These are phyloP conservation scores for Globisporangium nagaii DNA, from an alignment of 352 stramenopile species.

Conservation along the genomic window DNA sequence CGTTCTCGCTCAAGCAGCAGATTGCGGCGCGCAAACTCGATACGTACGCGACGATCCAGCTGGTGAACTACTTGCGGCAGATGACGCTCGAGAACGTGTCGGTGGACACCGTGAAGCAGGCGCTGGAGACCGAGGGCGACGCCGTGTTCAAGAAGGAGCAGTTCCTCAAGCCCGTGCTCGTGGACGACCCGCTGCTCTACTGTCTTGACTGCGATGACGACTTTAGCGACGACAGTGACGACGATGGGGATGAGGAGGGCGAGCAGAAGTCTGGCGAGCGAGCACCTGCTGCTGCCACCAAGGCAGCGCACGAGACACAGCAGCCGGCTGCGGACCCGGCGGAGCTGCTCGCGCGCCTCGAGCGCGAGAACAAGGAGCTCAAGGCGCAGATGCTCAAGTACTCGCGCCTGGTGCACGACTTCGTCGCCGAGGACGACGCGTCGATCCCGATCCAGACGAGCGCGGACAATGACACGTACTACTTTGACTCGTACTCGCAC, in stretches of 20 bases:
- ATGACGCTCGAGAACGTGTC: constrained; percentile 32
- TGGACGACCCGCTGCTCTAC: constrained; percentile 79
- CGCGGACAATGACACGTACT: constrained; percentile 90
- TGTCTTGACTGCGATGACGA: constrained; percentile 65
- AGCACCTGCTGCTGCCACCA: constrained; percentile 3
- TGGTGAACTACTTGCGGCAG: constrained; percentile 71
- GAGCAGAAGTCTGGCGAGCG: constrained; percentile 28
- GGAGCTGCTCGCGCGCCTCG: constrained; percentile 34
- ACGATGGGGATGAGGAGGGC: constrained; percentile 20
- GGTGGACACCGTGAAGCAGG: constrained; percentile 35
- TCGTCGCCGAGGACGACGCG: constrained; percentile 62
- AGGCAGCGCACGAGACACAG: neutral
- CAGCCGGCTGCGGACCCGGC: constrained; percentile 8
- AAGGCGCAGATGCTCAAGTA: constrained; percentile 73
- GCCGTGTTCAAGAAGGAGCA: constrained; percentile 56
- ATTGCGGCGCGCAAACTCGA: constrained; percentile 52
- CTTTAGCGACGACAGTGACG: constrained; percentile 43
- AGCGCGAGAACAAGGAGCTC: constrained; percentile 64
- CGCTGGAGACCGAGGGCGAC: constrained; percentile 35
- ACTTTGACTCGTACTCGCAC: constrained; percentile 98
- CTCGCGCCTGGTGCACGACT: constrained; percentile 59
- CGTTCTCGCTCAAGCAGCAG: constrained; percentile 55
- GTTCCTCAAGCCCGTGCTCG: constrained; percentile 71
- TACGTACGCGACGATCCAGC: constrained; percentile 74
- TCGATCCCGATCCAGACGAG: constrained; percentile 18